Evolutionary conservation across 2,329 filamentous ascomycete species (phyloP), one percentile per base, ranked within the genome.

Genomic region (Penicillium sp.): DNA sequence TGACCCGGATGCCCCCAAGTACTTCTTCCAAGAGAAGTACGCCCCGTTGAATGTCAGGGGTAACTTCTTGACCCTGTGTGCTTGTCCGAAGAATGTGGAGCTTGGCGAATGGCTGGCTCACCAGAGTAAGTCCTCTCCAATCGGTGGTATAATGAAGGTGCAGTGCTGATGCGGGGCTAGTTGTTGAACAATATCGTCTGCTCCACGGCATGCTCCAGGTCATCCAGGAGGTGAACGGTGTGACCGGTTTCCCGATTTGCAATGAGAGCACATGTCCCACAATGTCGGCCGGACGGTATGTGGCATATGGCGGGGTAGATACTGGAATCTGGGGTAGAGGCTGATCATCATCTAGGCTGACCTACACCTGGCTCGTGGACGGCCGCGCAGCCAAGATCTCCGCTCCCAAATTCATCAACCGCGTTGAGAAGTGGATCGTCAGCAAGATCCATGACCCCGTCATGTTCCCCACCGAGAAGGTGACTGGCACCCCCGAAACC

Each of bases 391-490:
- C 95, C 57, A 92, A 95, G 72, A 87, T 97, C 37, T 90, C 92
- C 3, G 92, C 92, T 6, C 85, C 85, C 54, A 90, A 95, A 70
- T 97, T 97, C 74, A 93, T 96, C 74, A 89, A 89, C 59, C 83
- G 95, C 24, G 95, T 97, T 69, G 91, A 96, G 74, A 89, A 92
- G 65, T 97, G 92, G 91, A 95, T 97, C 67, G 88, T 89, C 27
- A 89, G 90, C 73, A 97, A 97, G 75, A 89, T 95, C 57, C 89
- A 93, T 63, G 91, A 97, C 68, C 83, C 83, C 43, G 81, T 81
- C 66, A 89, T 95, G 72, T 96, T 97, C 74, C 92, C 92, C 5
- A 95, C 89, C 37, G 89, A 93, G 62, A 83, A 86, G 6, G 81
- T 85, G 33, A 80, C 84, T 39, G 75, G 83, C 58, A 78, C 78